phyloP scores from a whole-genome alignment of 2,329 filamentous ascomycete species.

The Phaeoacremonium minimum region DNA sequence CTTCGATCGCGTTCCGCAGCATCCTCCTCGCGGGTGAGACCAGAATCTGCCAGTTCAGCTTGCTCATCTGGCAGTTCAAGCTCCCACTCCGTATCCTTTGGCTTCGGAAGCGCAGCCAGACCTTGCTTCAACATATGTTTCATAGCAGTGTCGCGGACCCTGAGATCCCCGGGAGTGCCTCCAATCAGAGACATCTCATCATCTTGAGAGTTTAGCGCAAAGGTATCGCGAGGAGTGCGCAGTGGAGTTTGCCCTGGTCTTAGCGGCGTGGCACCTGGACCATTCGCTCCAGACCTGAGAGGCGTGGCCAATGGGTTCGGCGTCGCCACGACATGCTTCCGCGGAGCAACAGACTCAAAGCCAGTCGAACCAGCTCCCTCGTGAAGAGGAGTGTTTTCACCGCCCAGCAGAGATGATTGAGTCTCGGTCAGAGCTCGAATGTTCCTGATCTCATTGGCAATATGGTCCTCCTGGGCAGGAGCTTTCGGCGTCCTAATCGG shows the following conservation, averaged over 20 bases:
- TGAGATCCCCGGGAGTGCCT: slow-evolving; percentile 74
- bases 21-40: slow-evolving; percentile 43
- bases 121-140: slow-evolving; percentile 66
- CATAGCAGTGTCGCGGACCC: slow-evolving; percentile 63
- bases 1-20: slow-evolving; percentile 73
- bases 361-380: slow-evolving; percentile 81
- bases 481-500: slow-evolving; percentile 91
- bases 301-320: slow-evolving; percentile 95
- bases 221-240: slow-evolving; percentile 82
- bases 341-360: slow-evolving; percentile 79
- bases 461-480: slow-evolving; percentile 87
- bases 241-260: slow-evolving; percentile 76
- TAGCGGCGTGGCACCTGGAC: slow-evolving; percentile 63
- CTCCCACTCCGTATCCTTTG: slow-evolving; percentile 92
- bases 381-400: slow-evolving; percentile 86
- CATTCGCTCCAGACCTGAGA: slow-evolving; percentile 59
- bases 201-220: slow-evolving; percentile 74
- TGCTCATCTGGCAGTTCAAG: slow-evolving; percentile 85
- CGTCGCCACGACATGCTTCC: slow-evolving; percentile 77
- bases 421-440: slow-evolving; percentile 90
- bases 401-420: slow-evolving; percentile 86
- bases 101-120: slow-evolving; percentile 82
- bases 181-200: slow-evolving; percentile 62
- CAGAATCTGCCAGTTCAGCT: slow-evolving; percentile 52
- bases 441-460: slow-evolving; percentile 94